Conservation (phyloP, 129 eudicot genomes). For the Lactuca sativa region DNA sequence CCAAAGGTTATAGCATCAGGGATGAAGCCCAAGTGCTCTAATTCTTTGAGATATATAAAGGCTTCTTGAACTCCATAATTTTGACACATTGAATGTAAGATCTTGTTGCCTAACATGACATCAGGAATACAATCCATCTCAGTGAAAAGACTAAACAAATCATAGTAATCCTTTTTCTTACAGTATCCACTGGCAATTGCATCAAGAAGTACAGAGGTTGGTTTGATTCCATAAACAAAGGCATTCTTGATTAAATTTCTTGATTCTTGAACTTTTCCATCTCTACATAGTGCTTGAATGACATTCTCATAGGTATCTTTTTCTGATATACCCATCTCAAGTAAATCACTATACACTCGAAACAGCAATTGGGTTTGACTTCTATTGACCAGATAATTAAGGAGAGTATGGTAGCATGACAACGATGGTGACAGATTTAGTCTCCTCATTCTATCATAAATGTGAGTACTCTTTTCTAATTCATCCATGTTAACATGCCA, state of each 20-base stretch:
- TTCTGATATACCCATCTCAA: slow-evolving; percentile 37
- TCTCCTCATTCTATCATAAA: slow-evolving; percentile 63
- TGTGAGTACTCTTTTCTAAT: slow-evolving; percentile 39
- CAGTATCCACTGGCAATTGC: slow-evolving; percentile 64
- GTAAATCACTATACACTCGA: slow-evolving; percentile 49
- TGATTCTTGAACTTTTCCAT: slow-evolving; percentile 70
- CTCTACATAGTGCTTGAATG: slow-evolving; percentile 44
- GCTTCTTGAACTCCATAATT: slow-evolving; percentile 62
- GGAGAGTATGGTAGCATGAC: slow-evolving; percentile 48
- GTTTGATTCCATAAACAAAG: slow-evolving; percentile 46
- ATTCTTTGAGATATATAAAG: slow-evolving; percentile 35
- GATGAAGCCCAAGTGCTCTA: slow-evolving; percentile 55
- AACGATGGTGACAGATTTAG: slow-evolving; percentile 44
- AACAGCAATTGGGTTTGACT: slow-evolving; percentile 38
- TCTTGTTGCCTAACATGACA: slow-evolving; percentile 55
- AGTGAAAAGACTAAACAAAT: slow-evolving; percentile 58
- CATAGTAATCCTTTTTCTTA: slow-evolving; percentile 72
- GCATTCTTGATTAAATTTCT: slow-evolving; percentile 60
- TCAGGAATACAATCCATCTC: slow-evolving; percentile 55
- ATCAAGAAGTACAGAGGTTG: slow-evolving; percentile 44
- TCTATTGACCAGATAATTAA: slow-evolving; percentile 48
- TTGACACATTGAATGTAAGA: slow-evolving; percentile 55
- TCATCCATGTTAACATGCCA: slow-evolving; percentile 57
- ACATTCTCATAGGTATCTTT: slow-evolving; percentile 39
- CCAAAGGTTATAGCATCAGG: slow-evolving; percentile 69